phyloP scores from a whole-genome alignment of 331 rosid genomes.

The Prunus yedoensis region DNA sequence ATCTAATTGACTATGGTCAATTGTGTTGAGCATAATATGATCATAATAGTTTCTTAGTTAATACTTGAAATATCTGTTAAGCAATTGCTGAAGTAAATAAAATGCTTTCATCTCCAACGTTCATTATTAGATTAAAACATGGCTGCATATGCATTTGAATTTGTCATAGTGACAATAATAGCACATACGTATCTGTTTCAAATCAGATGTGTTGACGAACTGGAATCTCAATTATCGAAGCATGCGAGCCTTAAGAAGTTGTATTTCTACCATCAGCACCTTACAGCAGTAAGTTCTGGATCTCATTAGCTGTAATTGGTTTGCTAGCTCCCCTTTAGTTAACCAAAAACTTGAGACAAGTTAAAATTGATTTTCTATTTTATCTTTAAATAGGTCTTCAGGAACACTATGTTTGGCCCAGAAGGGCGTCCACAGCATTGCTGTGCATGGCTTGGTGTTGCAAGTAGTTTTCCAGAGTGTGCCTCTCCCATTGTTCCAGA shows the following conservation, averaged over 20 bases:
- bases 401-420: too few relatives aligned
- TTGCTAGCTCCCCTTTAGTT: conserved; percentile 13
- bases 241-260: conserved; percentile 92
- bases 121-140: neutral
- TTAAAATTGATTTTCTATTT: conserved; percentile 4
- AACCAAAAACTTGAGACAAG: conserved; percentile 17
- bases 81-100: conserved; percentile 2
- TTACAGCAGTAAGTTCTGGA: conserved; percentile 67
- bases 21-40: too few relatives aligned
- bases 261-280: conserved; percentile 95
- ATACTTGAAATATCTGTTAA: neutral
- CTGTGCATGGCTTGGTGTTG: too few relatives aligned
- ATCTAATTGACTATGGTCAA: too few relatives aligned
- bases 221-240: conserved; percentile 86
- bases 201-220: conserved; percentile 88
- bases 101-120: neutral
- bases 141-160: neutral
- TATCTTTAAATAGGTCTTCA: too few relatives aligned
- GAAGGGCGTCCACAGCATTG: too few relatives aligned
- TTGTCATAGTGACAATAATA: neutral
- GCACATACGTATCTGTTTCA: conserved; percentile 10
- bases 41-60: neutral
- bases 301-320: neutral
- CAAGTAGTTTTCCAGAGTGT: too few relatives aligned
- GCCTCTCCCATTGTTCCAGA: too few relatives aligned